phyloP scores from a whole-genome alignment of 495 filamentous ascomycete genomes.

The Cudoniella acicularis region DNA sequence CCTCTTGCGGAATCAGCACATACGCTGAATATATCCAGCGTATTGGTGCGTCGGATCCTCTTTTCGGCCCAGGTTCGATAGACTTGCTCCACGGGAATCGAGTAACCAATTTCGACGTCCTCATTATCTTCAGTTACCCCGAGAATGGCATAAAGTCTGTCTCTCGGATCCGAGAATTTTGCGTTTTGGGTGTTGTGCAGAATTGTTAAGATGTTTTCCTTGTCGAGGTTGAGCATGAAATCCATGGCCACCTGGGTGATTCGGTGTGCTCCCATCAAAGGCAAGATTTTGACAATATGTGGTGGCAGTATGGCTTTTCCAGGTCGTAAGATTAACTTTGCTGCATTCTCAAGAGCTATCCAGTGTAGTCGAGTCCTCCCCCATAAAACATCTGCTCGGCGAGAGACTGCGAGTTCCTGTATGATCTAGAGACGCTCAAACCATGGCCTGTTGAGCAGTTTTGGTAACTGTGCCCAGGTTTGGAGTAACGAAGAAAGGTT shows the following conservation, averaged over 20 bases:
- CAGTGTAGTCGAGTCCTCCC: neutral
- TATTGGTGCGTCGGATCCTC: neutral
- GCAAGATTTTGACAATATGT: neutral
- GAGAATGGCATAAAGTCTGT: neutral
- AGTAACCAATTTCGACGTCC: neutral
- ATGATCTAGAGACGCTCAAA: neutral
- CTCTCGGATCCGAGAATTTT: neutral
- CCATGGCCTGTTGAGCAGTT: neutral
- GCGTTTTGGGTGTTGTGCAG: neutral
- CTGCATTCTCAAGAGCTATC: neutral
- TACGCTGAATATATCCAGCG: neutral
- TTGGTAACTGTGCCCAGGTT: neutral
- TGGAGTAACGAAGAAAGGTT: neutral
- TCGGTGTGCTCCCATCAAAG: neutral
- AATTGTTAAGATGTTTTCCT: neutral
- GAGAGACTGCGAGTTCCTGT: neutral
- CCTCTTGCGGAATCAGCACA: neutral
- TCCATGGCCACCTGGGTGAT: neutral
- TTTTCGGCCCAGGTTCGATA: neutral
- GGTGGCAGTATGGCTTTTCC: neutral
- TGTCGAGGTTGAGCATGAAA: neutral
- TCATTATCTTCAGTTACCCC: neutral
- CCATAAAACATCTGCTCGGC: neutral
- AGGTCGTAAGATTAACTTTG: neutral
- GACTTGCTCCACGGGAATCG: neutral